Evolutionary conservation across 805 yeast species (phyloP).

Genomic region (Ogataea corticis): DNA sequence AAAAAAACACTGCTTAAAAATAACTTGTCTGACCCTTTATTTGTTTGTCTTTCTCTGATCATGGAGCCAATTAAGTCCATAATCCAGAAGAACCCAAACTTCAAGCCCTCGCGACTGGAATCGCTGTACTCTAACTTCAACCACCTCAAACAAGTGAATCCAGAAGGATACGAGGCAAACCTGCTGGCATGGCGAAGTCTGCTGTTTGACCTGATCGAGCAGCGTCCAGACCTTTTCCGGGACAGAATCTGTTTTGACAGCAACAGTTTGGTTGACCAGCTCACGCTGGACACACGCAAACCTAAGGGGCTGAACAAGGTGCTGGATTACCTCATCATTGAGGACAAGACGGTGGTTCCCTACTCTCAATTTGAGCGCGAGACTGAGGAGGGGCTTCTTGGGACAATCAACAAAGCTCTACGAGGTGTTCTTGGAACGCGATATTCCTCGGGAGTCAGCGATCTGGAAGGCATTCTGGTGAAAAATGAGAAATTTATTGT

Average conservation of each 20-base stretch:
- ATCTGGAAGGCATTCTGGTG: constrained; percentile 18
- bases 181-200: constrained; percentile 45
- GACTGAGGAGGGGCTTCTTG: constrained; percentile 12
- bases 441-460: constrained; percentile 12
- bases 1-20: neutral
- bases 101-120: constrained; percentile 40
- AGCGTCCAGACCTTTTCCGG: constrained; percentile 26
- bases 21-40: no score
- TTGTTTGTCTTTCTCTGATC: neutral
- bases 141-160: constrained; percentile 42
- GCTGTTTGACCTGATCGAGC: constrained; percentile 29
- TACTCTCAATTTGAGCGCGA: constrained; percentile 19
- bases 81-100: constrained; percentile 28
- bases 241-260: constrained; percentile 28
- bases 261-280: constrained; percentile 12
- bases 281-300: constrained; percentile 17
- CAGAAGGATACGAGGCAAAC: constrained; percentile 53
- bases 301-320: constrained; percentile 31
- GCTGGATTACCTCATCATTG: constrained; percentile 24
- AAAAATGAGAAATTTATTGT: constrained; percentile 23
- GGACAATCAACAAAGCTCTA: constrained; percentile 11
- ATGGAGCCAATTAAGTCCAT: neutral
- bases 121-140: constrained; percentile 52
- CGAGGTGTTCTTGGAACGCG: neutral
- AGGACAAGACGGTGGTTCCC: constrained; percentile 25